Evolutionary conservation across 768 basidiomycete species (phyloP), one percentile per base, ranked within the genome.

Genomic region (Fibroporia radiculosa): DNA sequence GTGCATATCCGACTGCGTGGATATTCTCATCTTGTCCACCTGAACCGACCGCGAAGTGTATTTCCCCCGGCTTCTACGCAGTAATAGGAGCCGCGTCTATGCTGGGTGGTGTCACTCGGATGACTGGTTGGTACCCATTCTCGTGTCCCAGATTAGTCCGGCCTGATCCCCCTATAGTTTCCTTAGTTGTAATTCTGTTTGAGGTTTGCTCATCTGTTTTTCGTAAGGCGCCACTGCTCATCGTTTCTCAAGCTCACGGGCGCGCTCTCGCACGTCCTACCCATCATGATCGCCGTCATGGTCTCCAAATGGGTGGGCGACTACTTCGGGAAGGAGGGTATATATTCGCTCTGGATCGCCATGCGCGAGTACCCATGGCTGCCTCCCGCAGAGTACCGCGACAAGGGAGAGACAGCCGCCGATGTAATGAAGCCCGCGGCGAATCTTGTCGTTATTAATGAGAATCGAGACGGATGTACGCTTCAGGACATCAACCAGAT

Each of bases 241-340:
- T 12, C 34, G 20, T 35, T 14, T 7, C 26, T 12, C 5, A 29
- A 84, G 82, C 66, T 86, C n/a, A 86, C 84, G 18, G 84, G 84
- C 12, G 84, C 84, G 3, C 66, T 86, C 22, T 85, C 83, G 12
- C 84, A 86, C 63, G 84, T 86, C n/a, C 67, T 86, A 25, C 84
- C 84, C 13, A 84, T 86, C 58, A 85, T 86, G 84, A 78, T 86
- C 36, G 78, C 77, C 44, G 82, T 86, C 41, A 83, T 84, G 78
- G 74, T 77, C 16, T 70, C 82, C 6, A 86, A 86, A 66, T 85
- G 79, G 78, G 78, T 85, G 8, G 84, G 77, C 6, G 84, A 86
- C 55, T 82, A 80, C 11, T 68, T 82, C 44, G 78, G 76, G 3
- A 74, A 73, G 48, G 80, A 82, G 49, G 82, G 82, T 13, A 83